Evolutionary conservation across 2,329 filamentous ascomycete genomes (phyloP).

Genomic region (Verticillium nubilum): DNA sequence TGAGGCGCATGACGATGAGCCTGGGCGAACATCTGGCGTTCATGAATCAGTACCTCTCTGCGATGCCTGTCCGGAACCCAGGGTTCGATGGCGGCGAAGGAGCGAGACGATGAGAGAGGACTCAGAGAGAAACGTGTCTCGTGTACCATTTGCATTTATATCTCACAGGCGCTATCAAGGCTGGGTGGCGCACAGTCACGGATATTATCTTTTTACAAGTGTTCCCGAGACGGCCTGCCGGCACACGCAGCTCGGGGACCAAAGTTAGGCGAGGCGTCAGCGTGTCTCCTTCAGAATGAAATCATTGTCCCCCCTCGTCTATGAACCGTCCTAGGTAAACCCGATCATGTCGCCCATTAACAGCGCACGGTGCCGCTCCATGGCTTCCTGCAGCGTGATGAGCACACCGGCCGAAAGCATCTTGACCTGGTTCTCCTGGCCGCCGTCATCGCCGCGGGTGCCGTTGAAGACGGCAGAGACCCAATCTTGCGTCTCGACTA

Average conservation of each 20-base stretch:
- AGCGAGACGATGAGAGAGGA: background rate
- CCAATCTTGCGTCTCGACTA: slow-evolving; percentile 88
- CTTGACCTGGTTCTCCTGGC: slow-evolving; percentile 74
- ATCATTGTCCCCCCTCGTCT: background rate
- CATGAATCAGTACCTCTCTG: slow-evolving; percentile 37
- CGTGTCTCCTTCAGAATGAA: background rate
- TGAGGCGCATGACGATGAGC: slow-evolving; percentile 45
- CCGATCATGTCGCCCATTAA: slow-evolving; percentile 65
- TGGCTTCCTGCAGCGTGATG: slow-evolving; percentile 72
- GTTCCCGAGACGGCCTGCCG: background rate
- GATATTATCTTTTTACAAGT: background rate
- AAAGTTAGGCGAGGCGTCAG: background rate
- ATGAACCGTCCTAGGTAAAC: slow-evolving; percentile 12
- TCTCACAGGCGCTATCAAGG: background rate
- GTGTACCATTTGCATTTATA: background rate
- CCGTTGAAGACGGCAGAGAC: slow-evolving; percentile 68
- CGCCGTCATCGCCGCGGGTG: slow-evolving; percentile 41
- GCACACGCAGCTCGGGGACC: background rate
- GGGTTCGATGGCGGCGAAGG: background rate
- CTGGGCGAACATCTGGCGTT: slow-evolving; percentile 42
- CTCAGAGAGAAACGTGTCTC: background rate
- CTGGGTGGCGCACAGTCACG: background rate
- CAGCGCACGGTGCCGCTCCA: slow-evolving; percentile 73
- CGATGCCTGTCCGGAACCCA: slow-evolving; percentile 28
- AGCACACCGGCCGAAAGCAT: slow-evolving; percentile 72